Percentiles rank a stretch among this genome's conserved stretches.
Conservation (phyloP, 2,329 filamentous ascomycete genomes). For the Cladophialophora carrionii region DNA sequence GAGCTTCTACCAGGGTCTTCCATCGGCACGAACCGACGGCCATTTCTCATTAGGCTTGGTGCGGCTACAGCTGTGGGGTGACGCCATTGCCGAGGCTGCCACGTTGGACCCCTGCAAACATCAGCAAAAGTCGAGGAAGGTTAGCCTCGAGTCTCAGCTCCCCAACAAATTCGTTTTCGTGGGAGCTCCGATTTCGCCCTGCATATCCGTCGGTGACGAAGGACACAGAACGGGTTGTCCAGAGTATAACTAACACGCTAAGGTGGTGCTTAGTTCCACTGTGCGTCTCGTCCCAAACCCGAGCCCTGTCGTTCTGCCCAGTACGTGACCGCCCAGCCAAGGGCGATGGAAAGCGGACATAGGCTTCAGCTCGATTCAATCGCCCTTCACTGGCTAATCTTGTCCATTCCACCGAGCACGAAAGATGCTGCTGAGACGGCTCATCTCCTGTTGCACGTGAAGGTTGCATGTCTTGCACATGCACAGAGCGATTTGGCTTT, state of each 20-base stretch:
- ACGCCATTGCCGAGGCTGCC: background rate
- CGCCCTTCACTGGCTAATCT: background rate
- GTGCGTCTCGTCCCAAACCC: background rate
- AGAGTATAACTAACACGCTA: too few species aligned
- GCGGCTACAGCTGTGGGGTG: background rate
- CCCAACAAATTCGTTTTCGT: slow-evolving; percentile 32
- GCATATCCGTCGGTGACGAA: background rate
- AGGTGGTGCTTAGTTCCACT: too few species aligned
- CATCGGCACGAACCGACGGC: slow-evolving; percentile 11
- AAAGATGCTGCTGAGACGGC: background rate
- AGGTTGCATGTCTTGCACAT: background rate
- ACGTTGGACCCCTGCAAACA: background rate
- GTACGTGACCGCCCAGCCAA: background rate
- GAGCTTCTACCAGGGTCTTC: slow-evolving; percentile 1
- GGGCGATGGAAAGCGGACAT: background rate
- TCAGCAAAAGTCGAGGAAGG: slow-evolving; percentile 2
- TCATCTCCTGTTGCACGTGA: background rate
- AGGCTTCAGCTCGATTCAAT: background rate
- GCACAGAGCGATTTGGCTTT: background rate
- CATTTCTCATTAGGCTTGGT: background rate
- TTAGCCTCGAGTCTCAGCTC: slow-evolving; percentile 24
- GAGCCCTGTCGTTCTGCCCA: background rate
- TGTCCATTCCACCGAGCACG: background rate
- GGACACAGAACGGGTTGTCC: background rate
- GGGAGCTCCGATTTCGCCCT: slow-evolving; percentile 21